Conservation (phyloP, 495 filamentous ascomycete genomes). For the Talaromyces liani region DNA sequence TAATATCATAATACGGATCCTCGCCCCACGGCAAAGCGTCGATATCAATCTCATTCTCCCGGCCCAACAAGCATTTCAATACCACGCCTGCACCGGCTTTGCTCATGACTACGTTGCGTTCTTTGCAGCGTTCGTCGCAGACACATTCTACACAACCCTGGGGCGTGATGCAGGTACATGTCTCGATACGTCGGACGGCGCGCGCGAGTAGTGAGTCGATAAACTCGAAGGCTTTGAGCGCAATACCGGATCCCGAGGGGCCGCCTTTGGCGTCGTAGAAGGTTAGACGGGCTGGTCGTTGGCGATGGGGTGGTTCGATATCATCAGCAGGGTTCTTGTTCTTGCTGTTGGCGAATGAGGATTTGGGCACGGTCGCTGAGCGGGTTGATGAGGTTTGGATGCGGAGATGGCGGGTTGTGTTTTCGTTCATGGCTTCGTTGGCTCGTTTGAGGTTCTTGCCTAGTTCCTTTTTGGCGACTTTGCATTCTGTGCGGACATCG, state of each 20-base stretch:
- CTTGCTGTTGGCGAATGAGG: constrained; percentile 3
- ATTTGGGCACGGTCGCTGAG: neutral
- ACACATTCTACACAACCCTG: constrained; percentile 87
- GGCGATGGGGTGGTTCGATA: constrained; percentile 48
- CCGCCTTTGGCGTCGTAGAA: constrained; percentile 96
- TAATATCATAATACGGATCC: constrained; percentile 27
- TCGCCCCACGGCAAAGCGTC: constrained; percentile 76
- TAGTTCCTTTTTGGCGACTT: constrained; percentile 69
- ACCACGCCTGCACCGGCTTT: constrained; percentile 83
- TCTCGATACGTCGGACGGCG: constrained; percentile 70
- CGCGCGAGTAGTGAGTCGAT: constrained; percentile 69
- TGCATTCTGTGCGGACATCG: constrained; percentile 92
- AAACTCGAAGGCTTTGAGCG: constrained; percentile 88
- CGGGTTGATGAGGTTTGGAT: constrained; percentile 4
- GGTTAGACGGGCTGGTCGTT: constrained; percentile 79
- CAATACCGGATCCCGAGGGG: constrained; percentile 73
- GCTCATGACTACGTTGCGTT: constrained; percentile 87
- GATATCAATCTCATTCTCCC: constrained; percentile 64
- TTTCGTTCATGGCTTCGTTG: constrained; percentile 11
- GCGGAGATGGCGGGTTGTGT: neutral
- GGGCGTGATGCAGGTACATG: constrained; percentile 53
- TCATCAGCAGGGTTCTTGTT: constrained; percentile 9
- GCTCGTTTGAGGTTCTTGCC: constrained; percentile 24
- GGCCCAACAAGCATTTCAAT: constrained; percentile 63
- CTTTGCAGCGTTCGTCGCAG: constrained; percentile 75